These are phyloP conservation scores for Fraxinus pennsylvanica DNA, from an alignment of 257 asterid genomes.

Conservation along the genomic window DNA sequence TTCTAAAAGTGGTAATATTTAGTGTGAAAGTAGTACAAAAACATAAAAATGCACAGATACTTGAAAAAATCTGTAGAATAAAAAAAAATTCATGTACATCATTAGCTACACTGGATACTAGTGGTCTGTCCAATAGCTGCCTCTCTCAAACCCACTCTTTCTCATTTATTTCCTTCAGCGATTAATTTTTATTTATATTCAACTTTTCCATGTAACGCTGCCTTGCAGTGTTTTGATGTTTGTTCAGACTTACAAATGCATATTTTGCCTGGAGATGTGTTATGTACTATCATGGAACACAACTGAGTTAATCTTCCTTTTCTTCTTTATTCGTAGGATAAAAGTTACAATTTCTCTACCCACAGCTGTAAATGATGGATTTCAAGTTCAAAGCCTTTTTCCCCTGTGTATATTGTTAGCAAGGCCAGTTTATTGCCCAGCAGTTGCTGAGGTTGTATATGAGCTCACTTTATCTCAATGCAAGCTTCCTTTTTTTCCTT, in stretches of 20 bases:
- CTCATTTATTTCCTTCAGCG: constrained; percentile 12
- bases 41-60: background rate
- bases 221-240: background rate
- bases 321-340: constrained; percentile 53
- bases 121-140: constrained; percentile 22
- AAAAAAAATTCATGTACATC: constrained; percentile 13
- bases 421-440: constrained; percentile 60
- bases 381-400: constrained; percentile 62
- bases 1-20: background rate
- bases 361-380: constrained; percentile 60
- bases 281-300: background rate
- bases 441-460: constrained; percentile 61
- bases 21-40: background rate
- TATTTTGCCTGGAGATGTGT: constrained; percentile 3
- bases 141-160: background rate
- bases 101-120: background rate
- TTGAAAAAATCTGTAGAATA: constrained; percentile 7
- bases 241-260: constrained; percentile 24
- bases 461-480: constrained; percentile 21
- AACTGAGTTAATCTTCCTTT: constrained; percentile 19
- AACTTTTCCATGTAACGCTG: background rate
- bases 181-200: background rate
- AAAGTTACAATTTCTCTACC: constrained; percentile 78
- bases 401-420: constrained; percentile 89
- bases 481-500: constrained; percentile 28